Base-by-base conservation (phyloP, 2,329 filamentous ascomycete genomes). In the Neonectria punicea region DNA sequence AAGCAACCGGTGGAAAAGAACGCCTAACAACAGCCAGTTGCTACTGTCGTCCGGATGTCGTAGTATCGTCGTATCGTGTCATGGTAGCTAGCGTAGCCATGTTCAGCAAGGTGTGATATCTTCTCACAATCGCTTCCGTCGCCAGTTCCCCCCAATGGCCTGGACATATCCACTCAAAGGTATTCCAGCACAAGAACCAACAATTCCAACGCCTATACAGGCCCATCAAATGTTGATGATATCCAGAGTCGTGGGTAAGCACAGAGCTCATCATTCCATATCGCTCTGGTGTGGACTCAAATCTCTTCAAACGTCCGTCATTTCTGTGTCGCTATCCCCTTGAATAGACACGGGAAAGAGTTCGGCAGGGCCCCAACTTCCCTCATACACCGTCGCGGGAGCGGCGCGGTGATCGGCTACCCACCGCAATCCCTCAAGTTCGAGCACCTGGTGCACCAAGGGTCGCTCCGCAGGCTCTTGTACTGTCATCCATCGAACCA, bases 351-450 rank as follows among this genome's bases (percentile, higher is more conserved):
- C 78, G 5, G 79, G 72, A 34, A 82, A 76, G 54, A 84, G 79
- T 57, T 87, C 84, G n/a, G 83, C 90, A 34, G 95, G 95, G 4
- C 96, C 96, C 92, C 94, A 99, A 77, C 93, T 96, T 67, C 96
- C 96, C 81, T 99, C 96, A 73, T 92, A 99, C 58, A 99, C 90
- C 0, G 94, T 98, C n/a, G 96, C 96, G 49, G 94, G 93, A 11
- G 94, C 93, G 60, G 92, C 90, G 60, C 94, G 90, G 67, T 94
- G 90, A 55, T 84, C 82, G 59, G 90, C 87, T 34, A 97, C 91
- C 92, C 96, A 99, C 66, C 86, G 87, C 57, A 97, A 86, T 25
- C 93, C 93, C 53, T 90, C 89, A 1, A 90, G 87, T 50, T 87
- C 81, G 51, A 97, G 86, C 11, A 99, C 81, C 68, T 97, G 87